Conservation (phyloP, 2,329 filamentous ascomycete genomes). For the Grosmannia clavigera region DNA sequence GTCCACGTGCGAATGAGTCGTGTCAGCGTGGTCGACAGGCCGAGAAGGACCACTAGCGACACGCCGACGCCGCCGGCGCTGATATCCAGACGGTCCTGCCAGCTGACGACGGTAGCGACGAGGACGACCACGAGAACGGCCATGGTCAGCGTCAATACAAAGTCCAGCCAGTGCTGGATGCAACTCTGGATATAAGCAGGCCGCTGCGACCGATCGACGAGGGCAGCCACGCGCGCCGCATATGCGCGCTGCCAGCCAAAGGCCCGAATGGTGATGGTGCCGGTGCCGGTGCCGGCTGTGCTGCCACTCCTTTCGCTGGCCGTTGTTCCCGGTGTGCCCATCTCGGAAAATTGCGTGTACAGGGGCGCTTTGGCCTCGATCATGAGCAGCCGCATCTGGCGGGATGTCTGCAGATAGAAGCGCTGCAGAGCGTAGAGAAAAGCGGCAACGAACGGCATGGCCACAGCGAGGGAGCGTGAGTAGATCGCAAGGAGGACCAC, state of each 20-base stretch:
- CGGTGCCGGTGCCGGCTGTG: too few species aligned
- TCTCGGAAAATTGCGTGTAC: not conserved
- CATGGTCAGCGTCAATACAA: not conserved
- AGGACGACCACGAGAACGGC: not conserved
- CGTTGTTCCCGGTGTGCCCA: not conserved
- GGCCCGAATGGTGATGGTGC: too few species aligned
- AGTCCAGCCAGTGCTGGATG: slow-evolving; percentile 2
- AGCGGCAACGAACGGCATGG: too few species aligned
- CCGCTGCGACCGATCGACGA: not conserved
- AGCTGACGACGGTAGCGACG: not conserved
- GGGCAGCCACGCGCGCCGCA: not conserved
- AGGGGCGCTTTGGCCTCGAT: not conserved
- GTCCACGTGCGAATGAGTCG: too few species aligned
- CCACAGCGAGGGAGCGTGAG: not conserved
- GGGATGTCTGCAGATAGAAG: not conserved
- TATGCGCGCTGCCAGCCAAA: not conserved
- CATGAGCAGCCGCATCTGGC: not conserved
- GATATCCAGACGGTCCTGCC: not conserved
- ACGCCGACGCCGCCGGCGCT: too few species aligned
- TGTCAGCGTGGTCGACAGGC: too few species aligned
- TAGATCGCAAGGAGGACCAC: not conserved
- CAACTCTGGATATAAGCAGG: not conserved
- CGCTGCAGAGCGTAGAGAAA: not conserved
- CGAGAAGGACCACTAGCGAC: too few species aligned
- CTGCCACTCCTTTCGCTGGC: not conserved